Evolutionary conservation across 164 flowering plant species (phyloP).

Genomic region (Cinnamomum micranthum): DNA sequence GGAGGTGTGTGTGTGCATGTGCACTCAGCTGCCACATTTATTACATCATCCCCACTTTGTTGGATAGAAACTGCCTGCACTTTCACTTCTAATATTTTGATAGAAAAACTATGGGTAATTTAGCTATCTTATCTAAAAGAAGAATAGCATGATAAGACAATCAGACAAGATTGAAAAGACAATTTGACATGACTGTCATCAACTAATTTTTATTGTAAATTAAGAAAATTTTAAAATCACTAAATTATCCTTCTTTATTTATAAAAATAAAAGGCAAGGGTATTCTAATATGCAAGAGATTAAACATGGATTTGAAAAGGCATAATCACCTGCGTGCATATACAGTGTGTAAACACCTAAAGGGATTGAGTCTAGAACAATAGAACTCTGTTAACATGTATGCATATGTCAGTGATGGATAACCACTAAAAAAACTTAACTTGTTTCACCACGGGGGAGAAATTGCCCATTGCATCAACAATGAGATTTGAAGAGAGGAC

Average conservation of each 20-base stretch:
- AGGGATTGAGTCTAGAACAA: neutral
- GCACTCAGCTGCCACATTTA: neutral
- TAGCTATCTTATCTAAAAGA: neutral
- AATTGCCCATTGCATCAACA: constrained; percentile 98
- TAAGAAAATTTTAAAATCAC: neutral
- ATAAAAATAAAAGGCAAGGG: neutral
- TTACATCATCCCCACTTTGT: neutral
- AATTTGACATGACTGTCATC: neutral
- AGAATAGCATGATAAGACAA: neutral
- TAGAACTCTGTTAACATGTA: neutral
- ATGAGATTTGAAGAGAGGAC: constrained; percentile 60
- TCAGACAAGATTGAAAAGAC: neutral
- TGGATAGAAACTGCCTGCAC: neutral
- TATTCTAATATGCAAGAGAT: neutral
- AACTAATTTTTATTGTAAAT: neutral
- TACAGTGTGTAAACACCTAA: neutral
- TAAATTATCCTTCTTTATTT: neutral
- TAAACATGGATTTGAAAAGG: neutral
- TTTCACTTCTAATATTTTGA: too few relatives aligned
- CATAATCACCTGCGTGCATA: neutral
- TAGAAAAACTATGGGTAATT: neutral
- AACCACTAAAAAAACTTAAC: constrained; percentile 26
- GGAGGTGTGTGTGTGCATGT: neutral
- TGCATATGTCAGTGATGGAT: neutral
- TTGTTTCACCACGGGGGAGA: constrained; percentile 94